Base-by-base conservation (phyloP, 805 yeast species). In the Wickerhamiella shivajii region DNA sequence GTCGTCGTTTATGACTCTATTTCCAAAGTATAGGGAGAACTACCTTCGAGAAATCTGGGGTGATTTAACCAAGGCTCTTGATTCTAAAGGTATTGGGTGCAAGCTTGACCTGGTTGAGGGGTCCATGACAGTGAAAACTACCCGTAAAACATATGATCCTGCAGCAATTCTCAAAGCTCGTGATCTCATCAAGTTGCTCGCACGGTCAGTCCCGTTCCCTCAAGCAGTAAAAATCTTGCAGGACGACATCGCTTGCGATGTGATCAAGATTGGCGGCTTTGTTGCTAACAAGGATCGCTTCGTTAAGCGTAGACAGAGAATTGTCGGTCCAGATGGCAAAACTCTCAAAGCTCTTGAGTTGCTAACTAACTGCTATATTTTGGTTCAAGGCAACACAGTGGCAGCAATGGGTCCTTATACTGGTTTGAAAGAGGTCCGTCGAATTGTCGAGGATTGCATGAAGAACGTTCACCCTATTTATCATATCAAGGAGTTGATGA, bases 381-480 rank as follows among this genome's bases (percentile, higher is more conserved):
- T 90, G 40, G 98, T 90, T 6, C 98, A 90, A 61, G 98, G 98
- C 52, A 84, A 78, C 56, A 90, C 98, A 2, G 98, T 90, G 3
- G 72, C 95, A 35, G 87, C 77, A 9, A 90, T 90, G 97, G 98
- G 98, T 7, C 87, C 94, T 18, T 85, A 62, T 60, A 83, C 78
- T 52, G 97, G 97, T 5, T 63, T 90, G 42, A 90, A 90, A 53
- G 92, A 79, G 43, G 72, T 83, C 6, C 71, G 97, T 57, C 70
- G 97, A 51, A 84, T 90, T 21, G 93, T 90, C 25, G 97, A 87
- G 55, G 98, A 90, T 53, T 90, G 97, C 58, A 90, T 90, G 98
- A 73, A 68, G 51, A 90, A 90, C 49, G 67, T 90, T 10, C 98
- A 90, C 55, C 98, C 98, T n/a, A 87, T 90, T 40, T 90, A 90